A percentile compares a stretch with the other conserved stretches of the same genome.
Conservation (phyloP, 202 grass and related monocot genomes). For the Zizania palustris region DNA sequence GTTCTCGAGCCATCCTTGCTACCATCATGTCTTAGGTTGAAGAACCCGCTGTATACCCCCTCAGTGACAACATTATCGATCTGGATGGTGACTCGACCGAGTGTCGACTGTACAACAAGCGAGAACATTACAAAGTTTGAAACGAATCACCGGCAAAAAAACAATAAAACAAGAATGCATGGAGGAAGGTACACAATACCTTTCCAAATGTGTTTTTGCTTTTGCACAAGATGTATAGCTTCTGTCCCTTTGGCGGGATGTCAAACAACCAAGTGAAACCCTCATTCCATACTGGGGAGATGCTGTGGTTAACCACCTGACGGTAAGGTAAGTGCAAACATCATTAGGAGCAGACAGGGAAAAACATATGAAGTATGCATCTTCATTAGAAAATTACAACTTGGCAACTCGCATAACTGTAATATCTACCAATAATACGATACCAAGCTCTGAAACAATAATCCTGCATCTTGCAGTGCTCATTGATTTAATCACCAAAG, state of each 20-base stretch:
- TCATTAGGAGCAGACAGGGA: slow-evolving; percentile 1
- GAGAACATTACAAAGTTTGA: not conserved
- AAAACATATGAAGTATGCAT: not conserved
- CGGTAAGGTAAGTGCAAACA: slow-evolving; percentile 26
- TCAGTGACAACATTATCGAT: slow-evolving; percentile 95
- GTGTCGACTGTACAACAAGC: slow-evolving; percentile 61
- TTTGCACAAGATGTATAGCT: slow-evolving; percentile 97
- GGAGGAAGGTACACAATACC: slow-evolving; percentile 40
- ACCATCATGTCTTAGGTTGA: slow-evolving; percentile 92
- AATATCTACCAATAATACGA: slow-evolving; percentile 9
- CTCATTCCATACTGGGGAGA: slow-evolving; percentile 89
- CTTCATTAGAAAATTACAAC: not conserved
- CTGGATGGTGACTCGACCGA: slow-evolving; percentile 91
- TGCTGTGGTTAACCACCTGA: slow-evolving; percentile 82
- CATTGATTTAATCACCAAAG: slow-evolving; percentile 21
- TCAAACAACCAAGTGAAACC: slow-evolving; percentile 98
- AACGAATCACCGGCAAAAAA: not conserved
- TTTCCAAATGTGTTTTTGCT: slow-evolving; percentile 99
- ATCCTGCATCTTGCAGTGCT: slow-evolving; percentile 18
- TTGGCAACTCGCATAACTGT: slow-evolving; percentile 1
- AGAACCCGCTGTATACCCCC: slow-evolving; percentile 87
- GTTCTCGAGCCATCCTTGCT: slow-evolving; percentile 86
- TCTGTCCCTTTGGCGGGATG: slow-evolving; percentile 93
- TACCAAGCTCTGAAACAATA: not conserved
- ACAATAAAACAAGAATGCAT: not conserved